Evolutionary conservation across 1,139 yeast genomes (phyloP).

Genomic region (Pichia sp.): DNA sequence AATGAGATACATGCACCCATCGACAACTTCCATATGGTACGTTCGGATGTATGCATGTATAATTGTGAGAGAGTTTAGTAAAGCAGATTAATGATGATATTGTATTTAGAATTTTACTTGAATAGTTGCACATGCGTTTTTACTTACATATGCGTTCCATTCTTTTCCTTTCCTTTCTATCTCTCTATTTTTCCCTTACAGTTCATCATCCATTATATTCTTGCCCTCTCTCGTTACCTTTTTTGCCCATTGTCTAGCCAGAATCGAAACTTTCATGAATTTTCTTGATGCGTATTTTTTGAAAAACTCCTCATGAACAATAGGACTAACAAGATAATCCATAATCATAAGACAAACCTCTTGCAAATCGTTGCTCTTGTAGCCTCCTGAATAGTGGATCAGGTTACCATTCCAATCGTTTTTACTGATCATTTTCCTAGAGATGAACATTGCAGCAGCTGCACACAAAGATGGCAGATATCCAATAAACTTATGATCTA

Average conservation of each 20-base stretch:
- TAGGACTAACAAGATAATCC: slow-evolving; percentile 78
- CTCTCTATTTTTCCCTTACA: not conserved
- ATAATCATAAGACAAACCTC: slow-evolving; percentile 70
- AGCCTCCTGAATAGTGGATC: slow-evolving; percentile 91
- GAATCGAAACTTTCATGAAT: slow-evolving; percentile 84
- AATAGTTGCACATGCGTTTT: too few species aligned
- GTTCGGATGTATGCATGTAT: not conserved
- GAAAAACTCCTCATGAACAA: slow-evolving; percentile 87
- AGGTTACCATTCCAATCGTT: slow-evolving; percentile 78
- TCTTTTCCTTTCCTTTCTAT: not conserved
- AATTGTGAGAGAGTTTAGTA: not conserved
- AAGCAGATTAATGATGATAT: slow-evolving; percentile 3
- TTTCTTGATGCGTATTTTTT: slow-evolving; percentile 89
- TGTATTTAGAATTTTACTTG: not conserved
- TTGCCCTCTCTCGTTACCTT: slow-evolving; percentile 42
- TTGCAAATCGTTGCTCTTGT: slow-evolving; percentile 64
- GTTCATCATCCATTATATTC: slow-evolving; percentile 32
- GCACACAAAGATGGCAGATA: slow-evolving; percentile 78
- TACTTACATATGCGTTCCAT: not conserved
- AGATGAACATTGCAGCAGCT: slow-evolving; percentile 88
- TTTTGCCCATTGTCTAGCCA: slow-evolving; percentile 91
- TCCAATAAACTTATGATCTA: slow-evolving; percentile 79
- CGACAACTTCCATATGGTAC: not conserved
- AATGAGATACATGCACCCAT: not conserved
- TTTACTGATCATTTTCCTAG: slow-evolving; percentile 73